Percentiles rank a stretch among this genome's conserved stretches.
Conservation (phyloP, 2,329 filamentous ascomycete genomes). For the Pezicula neosporulosa region DNA sequence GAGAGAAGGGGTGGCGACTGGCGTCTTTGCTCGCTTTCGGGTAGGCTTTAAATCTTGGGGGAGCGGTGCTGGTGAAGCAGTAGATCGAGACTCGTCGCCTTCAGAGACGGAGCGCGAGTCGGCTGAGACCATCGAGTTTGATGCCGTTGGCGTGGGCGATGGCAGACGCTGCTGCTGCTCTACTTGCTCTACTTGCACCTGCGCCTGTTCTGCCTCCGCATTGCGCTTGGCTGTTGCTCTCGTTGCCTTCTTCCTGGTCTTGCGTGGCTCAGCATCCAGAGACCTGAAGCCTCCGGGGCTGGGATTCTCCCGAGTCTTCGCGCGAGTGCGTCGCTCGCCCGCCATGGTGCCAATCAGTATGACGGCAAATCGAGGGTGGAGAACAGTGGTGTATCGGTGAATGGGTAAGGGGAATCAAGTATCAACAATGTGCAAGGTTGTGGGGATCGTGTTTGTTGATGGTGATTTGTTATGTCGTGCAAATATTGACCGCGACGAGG, state of each 20-base stretch:
- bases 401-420: neutral
- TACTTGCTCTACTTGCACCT: neutral
- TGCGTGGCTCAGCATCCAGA: neutral
- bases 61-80: neutral
- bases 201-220: neutral
- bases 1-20: neutral
- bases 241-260: neutral
- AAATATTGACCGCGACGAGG: too few relatives aligned
- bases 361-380: neutral
- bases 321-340: constrained; percentile 2
- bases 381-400: neutral
- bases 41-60: too few relatives aligned
- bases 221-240: neutral
- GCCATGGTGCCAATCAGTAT: neutral
- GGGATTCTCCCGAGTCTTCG: constrained; percentile 1
- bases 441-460: too few relatives aligned
- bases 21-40: neutral
- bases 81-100: neutral
- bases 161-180: neutral
- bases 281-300: constrained; percentile 1
- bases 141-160: neutral
- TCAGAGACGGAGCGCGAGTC: neutral
- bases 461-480: too few relatives aligned
- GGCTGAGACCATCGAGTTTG: neutral
- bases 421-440: too few relatives aligned